Percentiles rank a stretch among this genome's conserved stretches.
These are phyloP conservation scores for Castanea crenata DNA, from an alignment of 306 rosid species.

Conservation along the genomic window DNA sequence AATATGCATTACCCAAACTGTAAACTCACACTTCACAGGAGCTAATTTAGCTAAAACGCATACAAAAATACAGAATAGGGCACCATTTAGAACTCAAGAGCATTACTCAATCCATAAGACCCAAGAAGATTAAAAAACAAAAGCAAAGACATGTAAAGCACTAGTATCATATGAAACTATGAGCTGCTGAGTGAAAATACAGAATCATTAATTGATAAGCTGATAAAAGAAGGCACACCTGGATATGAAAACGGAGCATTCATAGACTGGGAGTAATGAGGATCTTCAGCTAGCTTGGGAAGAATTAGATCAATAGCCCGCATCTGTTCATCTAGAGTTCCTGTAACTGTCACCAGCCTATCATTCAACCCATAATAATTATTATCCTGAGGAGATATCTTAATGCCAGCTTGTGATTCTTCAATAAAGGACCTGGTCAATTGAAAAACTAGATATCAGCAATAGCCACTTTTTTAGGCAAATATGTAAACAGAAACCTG, in stretches of 20 bases:
- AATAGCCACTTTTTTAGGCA: constrained; percentile 8
- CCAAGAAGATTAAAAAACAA: neutral
- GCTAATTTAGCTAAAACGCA: neutral
- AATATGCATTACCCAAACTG: neutral
- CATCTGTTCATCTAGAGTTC: constrained; percentile 94
- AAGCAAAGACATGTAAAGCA: neutral
- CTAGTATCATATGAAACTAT: neutral
- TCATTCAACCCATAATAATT: constrained; percentile 87
- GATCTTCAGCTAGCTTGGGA: constrained; percentile 89
- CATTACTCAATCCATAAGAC: neutral
- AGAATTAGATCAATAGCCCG: constrained; percentile 82
- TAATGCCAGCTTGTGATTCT: constrained; percentile 95
- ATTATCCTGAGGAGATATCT: constrained; percentile 99
- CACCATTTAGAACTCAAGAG: neutral
- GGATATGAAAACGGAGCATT: constrained; percentile 92
- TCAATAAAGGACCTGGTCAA: constrained; percentile 90
- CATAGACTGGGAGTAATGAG: constrained; percentile 89
- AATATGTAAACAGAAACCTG: constrained; percentile 19
- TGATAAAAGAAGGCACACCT: constrained; percentile 49
- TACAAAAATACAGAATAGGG: neutral
- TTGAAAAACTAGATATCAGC: constrained; percentile 29
- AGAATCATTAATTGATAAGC: constrained; percentile 1
- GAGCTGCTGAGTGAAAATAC: neutral
- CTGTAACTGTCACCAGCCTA: constrained; percentile 89
- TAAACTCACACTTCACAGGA: neutral